phyloP scores from a whole-genome alignment of 1,284 basidiomycete genomes.

The Apiotrichum sp. region DNA sequence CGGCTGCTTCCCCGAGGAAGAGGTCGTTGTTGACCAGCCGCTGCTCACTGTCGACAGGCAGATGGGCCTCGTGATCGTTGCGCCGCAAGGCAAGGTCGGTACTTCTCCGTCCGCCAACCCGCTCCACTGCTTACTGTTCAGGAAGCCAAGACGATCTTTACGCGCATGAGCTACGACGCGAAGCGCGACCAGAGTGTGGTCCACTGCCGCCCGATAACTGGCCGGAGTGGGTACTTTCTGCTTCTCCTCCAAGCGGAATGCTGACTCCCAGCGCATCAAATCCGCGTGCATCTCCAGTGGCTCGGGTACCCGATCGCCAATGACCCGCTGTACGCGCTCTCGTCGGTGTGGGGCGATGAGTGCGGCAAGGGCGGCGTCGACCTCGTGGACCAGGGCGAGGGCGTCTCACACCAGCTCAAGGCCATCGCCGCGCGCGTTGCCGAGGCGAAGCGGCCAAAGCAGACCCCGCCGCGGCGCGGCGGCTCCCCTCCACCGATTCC shows the following conservation, averaged over 20 bases:
- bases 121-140: conserved; percentile 34
- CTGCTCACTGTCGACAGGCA: conserved; percentile 89
- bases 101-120: too few species aligned
- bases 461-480: not conserved
- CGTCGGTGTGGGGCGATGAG: conserved; percentile 71
- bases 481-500: conserved; percentile 4
- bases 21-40: conserved; percentile 76
- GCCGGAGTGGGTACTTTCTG: conserved; percentile 61
- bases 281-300: conserved; percentile 92
- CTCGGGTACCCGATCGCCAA: conserved; percentile 91
- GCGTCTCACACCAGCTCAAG: conserved; percentile 2
- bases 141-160: conserved; percentile 87
- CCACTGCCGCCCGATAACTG: conserved; percentile 78
- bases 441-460: conserved; percentile 3
- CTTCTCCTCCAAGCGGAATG: too few species aligned
- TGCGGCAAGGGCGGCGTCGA: conserved; percentile 80
- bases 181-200: conserved; percentile 80
- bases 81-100: conserved; percentile 81
- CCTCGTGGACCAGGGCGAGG: conserved; percentile 49
- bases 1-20: conserved; percentile 76
- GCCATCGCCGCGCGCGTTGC: conserved; percentile 15
- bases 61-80: conserved; percentile 90
- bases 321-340: conserved; percentile 76
- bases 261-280: conserved; percentile 68
- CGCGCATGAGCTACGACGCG: conserved; percentile 73